Evolutionary conservation across 1,284 basidiomycete species (phyloP), one percentile per base, ranked within the genome.

Genomic region (Irpex rosettiformis): DNA sequence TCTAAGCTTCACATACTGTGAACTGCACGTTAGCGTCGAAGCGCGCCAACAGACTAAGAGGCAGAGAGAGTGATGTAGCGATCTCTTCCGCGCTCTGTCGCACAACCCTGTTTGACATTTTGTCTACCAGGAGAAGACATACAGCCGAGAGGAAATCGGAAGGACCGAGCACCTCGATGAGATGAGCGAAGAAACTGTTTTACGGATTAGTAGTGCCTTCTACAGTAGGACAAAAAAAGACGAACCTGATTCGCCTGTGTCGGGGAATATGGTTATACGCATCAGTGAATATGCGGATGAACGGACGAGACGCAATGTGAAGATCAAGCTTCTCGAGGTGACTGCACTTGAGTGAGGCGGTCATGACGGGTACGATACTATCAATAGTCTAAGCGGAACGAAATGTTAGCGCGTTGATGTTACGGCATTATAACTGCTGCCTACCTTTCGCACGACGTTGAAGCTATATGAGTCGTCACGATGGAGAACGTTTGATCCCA

Each of bases 401-500:
- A n/a, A n/a, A n/a, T n/a, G n/a, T n/a, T n/a, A n/a, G n/a, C n/a
- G n/a, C n/a, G n/a, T n/a, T n/a, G n/a, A n/a, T n/a, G n/a, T n/a
- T n/a, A 43, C 30, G 1, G 22, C 48, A 57, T 37, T 58, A 48
- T 57, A 29, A n/a, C 56, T 16, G 24, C 68, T 16, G 21, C 8
- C 60, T 56, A 92, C 93, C 81, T 91, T 93, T 70, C 98, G 94
- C 10, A 99, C 93, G 3, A 99, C 95, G 28, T 88, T 85, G 77
- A 98, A 96, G 69, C 92, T 96, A 75, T 96, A 96, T 0, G 91
- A 85, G 70, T 99, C 97, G 69, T 99, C 97, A 49, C 96, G 83
- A 71, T 98, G 95, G 76, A 99, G 90, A 22, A 98, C 89, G 60
- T 94, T 94, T 6, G 94, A 92, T 27, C 97, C 96, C 89, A 99